Conservation (phyloP, 1,284 basidiomycete species). For the Entoloma clypeatum region DNA sequence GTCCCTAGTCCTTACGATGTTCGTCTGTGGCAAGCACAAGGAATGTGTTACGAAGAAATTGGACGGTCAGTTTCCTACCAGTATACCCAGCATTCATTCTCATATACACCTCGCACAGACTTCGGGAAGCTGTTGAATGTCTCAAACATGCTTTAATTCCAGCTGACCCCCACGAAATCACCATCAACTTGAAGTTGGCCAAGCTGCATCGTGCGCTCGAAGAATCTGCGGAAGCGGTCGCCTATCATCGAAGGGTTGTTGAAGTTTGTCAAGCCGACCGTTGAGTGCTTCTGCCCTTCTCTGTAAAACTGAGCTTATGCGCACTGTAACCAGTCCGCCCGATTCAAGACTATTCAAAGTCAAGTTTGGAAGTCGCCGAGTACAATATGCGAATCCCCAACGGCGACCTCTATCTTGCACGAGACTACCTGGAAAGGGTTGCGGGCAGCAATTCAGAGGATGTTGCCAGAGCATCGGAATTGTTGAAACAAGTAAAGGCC, state of each 20-base stretch:
- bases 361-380: slow-evolving; percentile 78
- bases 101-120: too few species aligned
- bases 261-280: slow-evolving; percentile 65
- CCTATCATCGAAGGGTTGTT: slow-evolving; percentile 71
- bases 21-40: slow-evolving; percentile 94
- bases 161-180: slow-evolving; percentile 77
- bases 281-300: slow-evolving; percentile 34
- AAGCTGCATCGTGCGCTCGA: slow-evolving; percentile 68
- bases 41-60: slow-evolving; percentile 90
- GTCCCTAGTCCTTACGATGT: slow-evolving; percentile 86
- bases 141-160: slow-evolving; percentile 85
- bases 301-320: slow-evolving; percentile 15
- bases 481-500: slow-evolving; percentile 51
- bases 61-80: slow-evolving; percentile 55
- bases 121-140: slow-evolving; percentile 84
- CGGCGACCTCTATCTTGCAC: slow-evolving; percentile 59
- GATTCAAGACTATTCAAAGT: slow-evolving; percentile 72
- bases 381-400: slow-evolving; percentile 62
- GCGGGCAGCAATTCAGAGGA: slow-evolving; percentile 76
- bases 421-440: slow-evolving; percentile 67
- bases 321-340: slow-evolving; percentile 47
- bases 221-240: slow-evolving; percentile 61
- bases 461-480: slow-evolving; percentile 58
- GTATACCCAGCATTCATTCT: too few species aligned
- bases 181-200: slow-evolving; percentile 75